Percentiles rank a stretch among this genome's conserved stretches.
Evolutionary conservation across 1,284 basidiomycete species (phyloP).

Genomic region (Gymnopus androsaceus): DNA sequence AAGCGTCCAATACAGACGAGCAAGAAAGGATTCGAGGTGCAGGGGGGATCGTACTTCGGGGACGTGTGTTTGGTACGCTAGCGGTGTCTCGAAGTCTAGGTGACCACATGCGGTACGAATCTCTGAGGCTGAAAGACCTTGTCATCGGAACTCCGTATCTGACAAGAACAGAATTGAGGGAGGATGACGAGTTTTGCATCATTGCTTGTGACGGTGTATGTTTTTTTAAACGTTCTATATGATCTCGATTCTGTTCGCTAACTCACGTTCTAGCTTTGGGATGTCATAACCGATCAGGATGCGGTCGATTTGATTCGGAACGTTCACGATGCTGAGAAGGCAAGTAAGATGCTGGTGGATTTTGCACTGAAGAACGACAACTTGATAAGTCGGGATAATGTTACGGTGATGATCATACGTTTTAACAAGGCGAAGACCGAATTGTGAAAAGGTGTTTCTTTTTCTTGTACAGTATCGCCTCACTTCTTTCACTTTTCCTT

Average conservation of each 20-base stretch:
- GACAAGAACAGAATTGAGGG: slow-evolving; percentile 76
- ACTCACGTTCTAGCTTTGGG: slow-evolving; percentile 66
- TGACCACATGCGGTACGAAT: slow-evolving; percentile 56
- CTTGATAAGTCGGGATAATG: slow-evolving; percentile 72
- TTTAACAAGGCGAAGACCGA: slow-evolving; percentile 34
- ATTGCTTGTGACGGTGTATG: slow-evolving; percentile 85
- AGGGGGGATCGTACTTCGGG: slow-evolving; percentile 88
- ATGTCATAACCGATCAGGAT: slow-evolving; percentile 80
- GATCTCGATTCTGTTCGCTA: slow-evolving; percentile 11
- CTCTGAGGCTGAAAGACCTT: slow-evolving; percentile 78
- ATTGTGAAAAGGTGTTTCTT: neutral
- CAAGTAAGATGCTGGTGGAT: slow-evolving; percentile 66
- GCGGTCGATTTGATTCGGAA: slow-evolving; percentile 74
- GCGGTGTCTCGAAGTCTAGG: slow-evolving; percentile 85
- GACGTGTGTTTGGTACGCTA: slow-evolving; percentile 83
- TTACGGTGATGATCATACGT: slow-evolving; percentile 59
- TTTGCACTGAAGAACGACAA: slow-evolving; percentile 60
- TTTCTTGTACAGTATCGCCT: neutral
- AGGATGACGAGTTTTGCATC: slow-evolving; percentile 81
- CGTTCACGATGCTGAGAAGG: slow-evolving; percentile 68
- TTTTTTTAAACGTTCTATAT: slow-evolving; percentile 19
- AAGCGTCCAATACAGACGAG: slow-evolving; percentile 83
- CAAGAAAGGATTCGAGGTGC: slow-evolving; percentile 85
- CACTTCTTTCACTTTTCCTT: neutral
- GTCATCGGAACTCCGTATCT: slow-evolving; percentile 90